phyloP scores from a whole-genome alignment of 1,284 basidiomycete genomes.

The Tilletia indica region DNA sequence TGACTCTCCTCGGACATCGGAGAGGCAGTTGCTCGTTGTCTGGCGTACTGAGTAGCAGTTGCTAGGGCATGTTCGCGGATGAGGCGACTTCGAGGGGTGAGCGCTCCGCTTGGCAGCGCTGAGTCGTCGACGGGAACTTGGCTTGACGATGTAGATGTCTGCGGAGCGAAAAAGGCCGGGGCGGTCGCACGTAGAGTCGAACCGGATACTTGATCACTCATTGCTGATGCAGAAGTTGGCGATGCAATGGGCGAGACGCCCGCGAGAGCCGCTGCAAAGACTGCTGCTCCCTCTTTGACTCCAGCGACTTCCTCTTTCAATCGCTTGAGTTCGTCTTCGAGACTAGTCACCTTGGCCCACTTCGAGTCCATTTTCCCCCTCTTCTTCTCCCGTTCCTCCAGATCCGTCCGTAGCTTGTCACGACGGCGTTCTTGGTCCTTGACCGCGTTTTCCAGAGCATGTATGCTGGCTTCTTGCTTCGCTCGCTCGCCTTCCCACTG shows the following conservation, averaged over 20 bases:
- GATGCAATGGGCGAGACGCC: background rate
- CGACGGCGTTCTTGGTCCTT: conserved; percentile 7
- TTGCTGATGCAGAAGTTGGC: too few relatives aligned
- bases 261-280: background rate
- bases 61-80: conserved; percentile 4
- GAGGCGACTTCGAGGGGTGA: conserved; percentile 6
- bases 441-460: background rate
- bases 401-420: conserved; percentile 3
- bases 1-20: too few relatives aligned
- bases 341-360: conserved; percentile 15
- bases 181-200: conserved; percentile 13
- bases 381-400: background rate
- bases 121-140: too few relatives aligned
- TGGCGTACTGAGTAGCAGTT: background rate
- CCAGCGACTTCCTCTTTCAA: conserved; percentile 2
- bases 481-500: background rate
- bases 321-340: background rate
- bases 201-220: too few relatives aligned
- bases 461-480: background rate
- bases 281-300: background rate
- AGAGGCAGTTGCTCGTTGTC: too few relatives aligned
- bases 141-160: background rate
- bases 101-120: background rate
- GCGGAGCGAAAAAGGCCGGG: conserved; percentile 5
- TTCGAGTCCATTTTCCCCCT: background rate